Percentiles rank a stretch among this genome's conserved stretches.
Evolutionary conservation across 805 yeast species (phyloP).

Genomic region (Starmerella tilneyi): DNA sequence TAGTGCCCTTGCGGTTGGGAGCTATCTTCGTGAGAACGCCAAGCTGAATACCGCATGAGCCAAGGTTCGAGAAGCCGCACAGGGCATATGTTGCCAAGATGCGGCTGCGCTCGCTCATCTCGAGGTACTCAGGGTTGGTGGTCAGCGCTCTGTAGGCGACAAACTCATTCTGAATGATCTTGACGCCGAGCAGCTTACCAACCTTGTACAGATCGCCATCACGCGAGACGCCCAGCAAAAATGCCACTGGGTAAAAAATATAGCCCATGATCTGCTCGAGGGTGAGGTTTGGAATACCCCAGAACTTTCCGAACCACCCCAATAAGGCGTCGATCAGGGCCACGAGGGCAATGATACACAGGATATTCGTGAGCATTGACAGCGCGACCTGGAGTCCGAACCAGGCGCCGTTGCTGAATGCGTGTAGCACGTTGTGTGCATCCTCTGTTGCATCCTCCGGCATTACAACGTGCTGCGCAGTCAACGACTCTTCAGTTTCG

Average conservation of each 20-base stretch:
- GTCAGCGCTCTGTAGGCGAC: constrained; percentile 42
- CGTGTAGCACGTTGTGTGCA: constrained; percentile 46
- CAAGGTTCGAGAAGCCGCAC: constrained; percentile 55
- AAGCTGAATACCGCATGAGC: constrained; percentile 50
- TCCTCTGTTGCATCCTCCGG: constrained; percentile 37
- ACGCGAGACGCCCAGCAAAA: constrained; percentile 48
- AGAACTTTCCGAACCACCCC: constrained; percentile 52
- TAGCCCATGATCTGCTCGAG: constrained; percentile 49
- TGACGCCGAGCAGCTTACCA: constrained; percentile 44
- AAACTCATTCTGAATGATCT: constrained; percentile 53
- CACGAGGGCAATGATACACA: constrained; percentile 53
- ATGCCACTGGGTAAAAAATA: constrained; percentile 49
- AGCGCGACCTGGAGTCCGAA: constrained; percentile 49
- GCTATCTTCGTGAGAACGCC: constrained; percentile 52
- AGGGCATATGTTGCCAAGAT: constrained; percentile 51
- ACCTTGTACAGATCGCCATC: constrained; percentile 41
- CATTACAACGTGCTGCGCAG: constrained; percentile 41
- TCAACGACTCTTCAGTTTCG: constrained; percentile 46
- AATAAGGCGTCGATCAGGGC: constrained; percentile 46
- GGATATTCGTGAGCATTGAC: constrained; percentile 46
- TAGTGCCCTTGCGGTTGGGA: constrained; percentile 40
- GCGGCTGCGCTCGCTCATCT: constrained; percentile 42
- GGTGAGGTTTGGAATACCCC: constrained; percentile 46
- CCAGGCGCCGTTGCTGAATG: constrained; percentile 49
- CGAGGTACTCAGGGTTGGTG: constrained; percentile 35